Evolutionary conservation across 2,329 filamentous ascomycete genomes (phyloP).

Genomic region (Lasiodiplodia theobromae): DNA sequence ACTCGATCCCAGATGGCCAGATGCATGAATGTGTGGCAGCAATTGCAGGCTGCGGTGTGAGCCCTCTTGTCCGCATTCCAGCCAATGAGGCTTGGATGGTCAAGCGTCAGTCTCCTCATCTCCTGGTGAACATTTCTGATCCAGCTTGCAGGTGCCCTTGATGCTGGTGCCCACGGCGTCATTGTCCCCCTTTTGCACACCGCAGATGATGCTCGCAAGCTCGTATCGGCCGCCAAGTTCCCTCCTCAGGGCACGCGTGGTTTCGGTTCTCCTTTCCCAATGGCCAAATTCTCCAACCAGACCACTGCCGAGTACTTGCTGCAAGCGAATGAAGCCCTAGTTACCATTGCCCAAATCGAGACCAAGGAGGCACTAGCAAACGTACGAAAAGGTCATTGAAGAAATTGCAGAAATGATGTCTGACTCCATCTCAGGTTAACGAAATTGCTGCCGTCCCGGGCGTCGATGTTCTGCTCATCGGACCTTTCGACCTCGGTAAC

Average conservation of each 20-base stretch:
- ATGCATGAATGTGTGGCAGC: constrained; percentile 64
- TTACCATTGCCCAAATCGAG: constrained; percentile 60
- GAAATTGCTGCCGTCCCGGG: constrained; percentile 61
- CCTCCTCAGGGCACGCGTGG: constrained; percentile 62
- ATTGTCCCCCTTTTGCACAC: constrained; percentile 62
- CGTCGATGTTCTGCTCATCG: constrained; percentile 61
- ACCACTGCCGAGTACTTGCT: constrained; percentile 57
- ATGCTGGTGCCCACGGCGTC: constrained; percentile 66
- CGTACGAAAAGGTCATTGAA: constrained; percentile 29
- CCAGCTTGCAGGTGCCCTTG: constrained; percentile 57
- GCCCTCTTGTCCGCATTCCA: constrained; percentile 57
- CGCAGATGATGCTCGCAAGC: constrained; percentile 59
- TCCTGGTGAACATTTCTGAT: not conserved
- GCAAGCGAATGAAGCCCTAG: constrained; percentile 61
- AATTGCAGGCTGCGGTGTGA: constrained; percentile 53
- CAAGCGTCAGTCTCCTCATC: constrained; percentile 54
- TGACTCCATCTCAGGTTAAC: constrained; percentile 43
- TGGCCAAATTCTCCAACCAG: constrained; percentile 54
- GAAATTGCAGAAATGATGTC: not conserved
- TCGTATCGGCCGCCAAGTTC: constrained; percentile 63
- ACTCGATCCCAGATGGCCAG: constrained; percentile 47
- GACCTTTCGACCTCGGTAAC: constrained; percentile 65
- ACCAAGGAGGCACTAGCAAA: constrained; percentile 50
- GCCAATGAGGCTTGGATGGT: constrained; percentile 69
- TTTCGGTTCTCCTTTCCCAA: constrained; percentile 63